Percentiles rank a stretch among this genome's conserved stretches.
These are phyloP conservation scores for Santalum album DNA, from an alignment of 164 flowering plant species.

Conservation along the genomic window DNA sequence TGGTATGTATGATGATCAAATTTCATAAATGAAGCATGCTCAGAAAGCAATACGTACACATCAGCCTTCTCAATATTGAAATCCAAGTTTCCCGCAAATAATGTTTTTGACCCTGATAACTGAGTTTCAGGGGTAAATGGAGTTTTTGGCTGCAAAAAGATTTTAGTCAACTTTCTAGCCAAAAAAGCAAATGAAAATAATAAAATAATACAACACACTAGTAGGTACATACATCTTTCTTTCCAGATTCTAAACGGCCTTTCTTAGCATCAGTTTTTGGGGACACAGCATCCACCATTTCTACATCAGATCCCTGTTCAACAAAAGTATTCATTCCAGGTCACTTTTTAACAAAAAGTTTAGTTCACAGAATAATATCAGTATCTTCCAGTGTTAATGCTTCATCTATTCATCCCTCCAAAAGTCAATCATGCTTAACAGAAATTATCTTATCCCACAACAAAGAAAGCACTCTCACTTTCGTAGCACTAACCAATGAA, in stretches of 20 bases:
- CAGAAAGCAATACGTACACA: constrained; percentile 41
- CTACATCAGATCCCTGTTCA: background rate
- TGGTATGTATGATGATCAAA: background rate
- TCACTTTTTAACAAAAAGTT: no score
- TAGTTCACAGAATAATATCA: no score
- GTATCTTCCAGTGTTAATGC: no score
- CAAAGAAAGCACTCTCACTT: no score
- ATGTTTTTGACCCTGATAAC: constrained; percentile 42
- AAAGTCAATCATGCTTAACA: no score
- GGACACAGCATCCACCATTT: constrained; percentile 60
- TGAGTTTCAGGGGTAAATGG: constrained; percentile 45
- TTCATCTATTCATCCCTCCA: no score
- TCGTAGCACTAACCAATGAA: no score
- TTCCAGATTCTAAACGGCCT: constrained; percentile 15
- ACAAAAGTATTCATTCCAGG: background rate
- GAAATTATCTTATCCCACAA: no score
- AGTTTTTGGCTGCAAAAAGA: constrained; percentile 45
- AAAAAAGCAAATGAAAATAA: background rate
- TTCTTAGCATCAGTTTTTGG: constrained; percentile 15
- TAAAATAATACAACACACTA: background rate
- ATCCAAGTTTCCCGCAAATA: constrained; percentile 73
- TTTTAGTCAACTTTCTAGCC: no score
- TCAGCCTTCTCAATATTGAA: constrained; percentile 40
- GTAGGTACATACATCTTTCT: constrained; percentile 30
- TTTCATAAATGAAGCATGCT: background rate